A percentile compares a stretch with the other conserved stretches of the same genome.
Evolutionary conservation across 306 rosid genomes (phyloP).

Genomic region (Cajanus cajan): DNA sequence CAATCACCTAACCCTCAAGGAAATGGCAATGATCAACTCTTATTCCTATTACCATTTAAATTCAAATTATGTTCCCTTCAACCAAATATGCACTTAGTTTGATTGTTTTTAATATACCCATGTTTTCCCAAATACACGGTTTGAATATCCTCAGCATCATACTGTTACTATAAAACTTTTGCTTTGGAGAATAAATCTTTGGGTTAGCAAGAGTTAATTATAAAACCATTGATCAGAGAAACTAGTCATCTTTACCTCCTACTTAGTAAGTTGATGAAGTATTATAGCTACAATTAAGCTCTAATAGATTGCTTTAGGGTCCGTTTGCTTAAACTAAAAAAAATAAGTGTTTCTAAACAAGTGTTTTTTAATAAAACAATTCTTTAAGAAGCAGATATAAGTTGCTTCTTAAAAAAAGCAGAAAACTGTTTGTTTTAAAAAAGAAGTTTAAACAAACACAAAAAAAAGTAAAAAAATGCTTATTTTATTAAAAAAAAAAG

Average conservation of each 20-base stretch:
- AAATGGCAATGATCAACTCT: neutral
- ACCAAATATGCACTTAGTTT: neutral
- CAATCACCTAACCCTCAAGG: constrained; percentile 3
- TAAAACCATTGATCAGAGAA: constrained; percentile 11
- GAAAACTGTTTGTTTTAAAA: too few species aligned
- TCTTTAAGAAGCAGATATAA: too few species aligned
- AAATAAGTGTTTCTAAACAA: too few species aligned
- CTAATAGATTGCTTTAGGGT: neutral
- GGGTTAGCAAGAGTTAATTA: neutral
- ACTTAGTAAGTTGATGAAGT: neutral
- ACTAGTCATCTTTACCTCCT: neutral
- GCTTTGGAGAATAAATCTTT: neutral
- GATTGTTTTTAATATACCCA: neutral
- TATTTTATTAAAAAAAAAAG: too few species aligned
- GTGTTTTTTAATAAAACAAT: too few species aligned
- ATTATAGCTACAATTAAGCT: neutral
- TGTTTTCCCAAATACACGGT: neutral
- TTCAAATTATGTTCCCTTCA: neutral
- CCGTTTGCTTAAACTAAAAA: too few species aligned
- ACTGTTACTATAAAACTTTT: neutral
- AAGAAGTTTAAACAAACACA: too few species aligned
- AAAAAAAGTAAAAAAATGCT: too few species aligned
- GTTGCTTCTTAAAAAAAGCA: too few species aligned
- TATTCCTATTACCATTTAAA: neutral
- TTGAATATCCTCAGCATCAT: neutral